Evolutionary conservation across 257 asterid genomes (phyloP), one percentile per base, ranked within the genome.

Genomic region (Nicotiana benthamiana): DNA sequence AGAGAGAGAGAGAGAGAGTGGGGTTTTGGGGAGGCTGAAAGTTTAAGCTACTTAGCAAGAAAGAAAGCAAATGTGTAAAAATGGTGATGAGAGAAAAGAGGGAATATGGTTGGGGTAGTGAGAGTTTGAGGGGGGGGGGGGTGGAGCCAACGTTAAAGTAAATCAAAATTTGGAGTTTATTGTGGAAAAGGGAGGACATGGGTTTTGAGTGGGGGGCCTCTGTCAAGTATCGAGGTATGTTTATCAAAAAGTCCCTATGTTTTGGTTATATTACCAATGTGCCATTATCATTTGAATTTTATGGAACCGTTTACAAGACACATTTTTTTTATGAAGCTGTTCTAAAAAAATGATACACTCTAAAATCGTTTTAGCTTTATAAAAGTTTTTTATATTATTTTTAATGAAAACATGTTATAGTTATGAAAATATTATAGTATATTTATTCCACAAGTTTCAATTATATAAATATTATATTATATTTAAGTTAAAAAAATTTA

Each of bases 1-100:
- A 46, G 82, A 30, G 56, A 32, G 56, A 75, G 81, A 64, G 62
- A 60, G 66, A 28, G 63, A n/a, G n/a, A 6, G 61, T 1, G 62
- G 34, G 8, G 9, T 17, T 48, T 48, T 3, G 75, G 79, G 76
- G 81, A 85, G 77, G 89, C 89, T 80, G 90, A 82, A 76, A 85
- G 87, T 85, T 91, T 85, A 90, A 88, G 93, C 90, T 75, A 86
- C 87, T 81, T 83, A 82, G 91, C 89, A 87, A 75, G 60, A 84
- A 88, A 88, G 91, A 77, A 85, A 87, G 87, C 75, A 72, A 67
- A 83, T 11, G 10, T 36, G 46, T 7, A 36, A 36, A 36, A 36
- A 48, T 48, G 54, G 54, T 48, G 54, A 48, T n/a, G 20, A 26
- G 59, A 7, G 60, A 36, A 10, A 36, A 36, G 46, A 36, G 10